Conservation (phyloP, 306 rosid genomes). For the Prinsepia uniflora region DNA sequence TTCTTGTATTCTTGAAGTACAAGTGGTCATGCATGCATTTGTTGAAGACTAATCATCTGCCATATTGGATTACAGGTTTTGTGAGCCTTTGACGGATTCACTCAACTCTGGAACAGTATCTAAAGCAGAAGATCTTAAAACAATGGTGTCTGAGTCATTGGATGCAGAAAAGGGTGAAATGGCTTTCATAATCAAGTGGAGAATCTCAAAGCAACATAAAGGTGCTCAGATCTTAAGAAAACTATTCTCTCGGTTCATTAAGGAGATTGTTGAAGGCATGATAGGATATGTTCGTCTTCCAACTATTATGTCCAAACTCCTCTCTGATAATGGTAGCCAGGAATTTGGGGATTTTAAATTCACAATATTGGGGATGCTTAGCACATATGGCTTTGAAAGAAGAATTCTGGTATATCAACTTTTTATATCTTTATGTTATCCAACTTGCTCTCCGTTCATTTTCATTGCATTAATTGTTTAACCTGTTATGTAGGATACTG, state of each 20-base stretch:
- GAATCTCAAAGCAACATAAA: constrained; percentile 53
- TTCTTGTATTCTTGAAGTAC: background rate
- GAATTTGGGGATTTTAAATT: constrained; percentile 94
- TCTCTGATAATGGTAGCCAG: constrained; percentile 84
- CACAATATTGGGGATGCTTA: constrained; percentile 94
- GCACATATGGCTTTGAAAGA: constrained; percentile 90
- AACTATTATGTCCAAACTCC: constrained; percentile 89
- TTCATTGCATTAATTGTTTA: background rate
- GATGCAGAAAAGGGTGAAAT: constrained; percentile 43
- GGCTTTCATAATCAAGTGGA: constrained; percentile 60
- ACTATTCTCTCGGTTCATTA: constrained; percentile 75
- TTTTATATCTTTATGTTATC: constrained; percentile 1
- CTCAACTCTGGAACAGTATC: constrained; percentile 34
- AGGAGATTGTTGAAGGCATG: constrained; percentile 97
- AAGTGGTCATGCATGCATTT: background rate
- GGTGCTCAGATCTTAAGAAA: constrained; percentile 61
- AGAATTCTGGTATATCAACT: constrained; percentile 76
- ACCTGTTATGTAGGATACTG: constrained; percentile 60
- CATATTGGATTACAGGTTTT: constrained; percentile 54
- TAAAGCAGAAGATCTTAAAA: constrained; percentile 41
- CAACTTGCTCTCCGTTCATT: background rate
- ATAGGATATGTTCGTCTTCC: constrained; percentile 94
- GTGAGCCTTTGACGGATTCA: constrained; percentile 79
- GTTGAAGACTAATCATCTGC: constrained; percentile 19
- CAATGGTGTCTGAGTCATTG: constrained; percentile 35